Base-by-base conservation (phyloP, 805 yeast genomes). In the Gaillardinia entomophila region DNA sequence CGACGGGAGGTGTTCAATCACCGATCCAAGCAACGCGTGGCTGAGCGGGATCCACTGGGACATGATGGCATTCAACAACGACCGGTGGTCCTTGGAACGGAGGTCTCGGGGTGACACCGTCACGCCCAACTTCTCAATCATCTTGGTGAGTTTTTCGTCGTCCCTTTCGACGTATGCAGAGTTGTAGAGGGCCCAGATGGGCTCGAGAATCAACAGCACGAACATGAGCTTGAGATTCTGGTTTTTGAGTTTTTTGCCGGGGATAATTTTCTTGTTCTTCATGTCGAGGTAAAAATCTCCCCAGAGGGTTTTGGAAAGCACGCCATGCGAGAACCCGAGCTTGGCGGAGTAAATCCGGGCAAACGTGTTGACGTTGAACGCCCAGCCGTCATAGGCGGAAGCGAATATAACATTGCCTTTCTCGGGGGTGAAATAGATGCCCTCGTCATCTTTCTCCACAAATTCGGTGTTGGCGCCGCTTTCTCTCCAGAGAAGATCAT, bases 341-440 rank as follows among this genome's bases (percentile, higher is more conserved):
- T 87, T 87, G 30, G 76, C 75, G 60, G 82, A 92, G 53, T 87
- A 86, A 22, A 92, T 77, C 36, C 82, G 79, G 6, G 96, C 84
- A 57, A 92, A 84, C 43, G 92, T 96, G 32, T 85, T 77, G 31
- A 92, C 68, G 27, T 86, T 83, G 57, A 92, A 92, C 1, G 97
- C 99, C 97, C 98, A 92, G 10, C 97, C 97, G 60, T 92, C 98
- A 13, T 83, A 68, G 1, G 98, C 98, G 18, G 77, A 71, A 1
- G 95, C 90, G 64, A 90, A 90, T 0, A 90, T 76, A 4, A 90
- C 96, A 50, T 90, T 90, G 51, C 87, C 87, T 43, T 76, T 73
- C 31, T 82, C 84, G 0, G 99, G 98, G 12, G 85, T 71, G 41
- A 90, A 90, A 53, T 89, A 89, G 16, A 89, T 60, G 46, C 80